Evolutionary conservation across 148 eudicot species (phyloP), one percentile per base, ranked within the genome.

Genomic region (Dianthus caryophyllus): DNA sequence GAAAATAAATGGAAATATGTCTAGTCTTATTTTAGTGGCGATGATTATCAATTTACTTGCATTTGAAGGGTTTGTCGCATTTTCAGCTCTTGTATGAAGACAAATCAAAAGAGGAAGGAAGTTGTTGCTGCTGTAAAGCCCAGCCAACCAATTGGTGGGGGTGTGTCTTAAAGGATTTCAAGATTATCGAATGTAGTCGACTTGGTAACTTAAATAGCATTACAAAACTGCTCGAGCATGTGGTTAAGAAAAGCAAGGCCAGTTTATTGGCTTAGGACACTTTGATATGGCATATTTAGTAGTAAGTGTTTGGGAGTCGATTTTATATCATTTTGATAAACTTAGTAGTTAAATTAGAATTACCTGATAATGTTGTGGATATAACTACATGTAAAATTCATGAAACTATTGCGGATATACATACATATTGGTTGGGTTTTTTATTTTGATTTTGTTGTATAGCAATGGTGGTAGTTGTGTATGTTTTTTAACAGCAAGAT

Each of bases 31-130:
- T n/a, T 3, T 2, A 50, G 18, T 50, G 24, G 9, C n/a, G 18
- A 15, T 48, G 52, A 2, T 48, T 15, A 48, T 56, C 4, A 26
- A 26, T 24, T 18, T 33, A 14, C 24, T 59, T 59, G 13, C 54
- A 52, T 2, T 18, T 31, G 7, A 6, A 46, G 22, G 30, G 10
- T 13, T 50, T 51, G 39, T 36, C 38, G 22, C 11, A 49, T 6
- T 52, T 66, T 52, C 61, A 66, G 70, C 61, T 66, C 4, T 25
- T 18, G 25, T 66, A 52, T 21, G 27, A 66, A 12, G 70, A 66
- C 9, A 36, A 20, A 15, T 25, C 4, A 24, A 56, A 22, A 26
- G 43, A 36, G 10, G 49, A 39, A 13, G 44, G n/a, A 18, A 65
- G 55, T 30, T 65, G 69, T 44, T 18, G 21, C 39, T 49, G 69